These are phyloP conservation scores for Corylus americana DNA, from an alignment of 306 rosid genomes.

Conservation along the genomic window DNA sequence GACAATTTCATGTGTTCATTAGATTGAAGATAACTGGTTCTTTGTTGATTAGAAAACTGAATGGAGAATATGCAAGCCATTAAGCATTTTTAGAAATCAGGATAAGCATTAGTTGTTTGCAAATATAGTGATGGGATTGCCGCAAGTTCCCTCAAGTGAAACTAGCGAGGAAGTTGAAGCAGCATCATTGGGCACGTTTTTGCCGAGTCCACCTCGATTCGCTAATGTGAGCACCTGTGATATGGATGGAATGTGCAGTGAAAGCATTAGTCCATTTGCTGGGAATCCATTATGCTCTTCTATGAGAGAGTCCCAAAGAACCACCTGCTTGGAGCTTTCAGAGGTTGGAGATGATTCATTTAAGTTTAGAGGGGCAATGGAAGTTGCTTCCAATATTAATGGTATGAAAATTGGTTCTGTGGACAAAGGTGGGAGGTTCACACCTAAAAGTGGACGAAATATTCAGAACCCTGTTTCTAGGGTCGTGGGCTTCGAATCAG, in stretches of 20 bases:
- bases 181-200: conserved; percentile 44
- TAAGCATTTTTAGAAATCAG: conserved; percentile 20
- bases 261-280: conserved; percentile 35
- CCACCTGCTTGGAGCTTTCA: conserved; percentile 48
- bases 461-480: conserved; percentile 74
- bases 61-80: conserved; percentile 8
- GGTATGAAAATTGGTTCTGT: conserved; percentile 55
- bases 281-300: conserved; percentile 52
- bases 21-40: conserved; percentile 12
- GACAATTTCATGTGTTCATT: conserved; percentile 18
- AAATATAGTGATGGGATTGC: conserved; percentile 74
- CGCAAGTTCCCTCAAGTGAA: conserved; percentile 63
- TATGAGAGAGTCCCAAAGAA: conserved; percentile 53
- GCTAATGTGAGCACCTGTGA: conserved; percentile 56
- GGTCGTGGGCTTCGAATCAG: conserved; percentile 86
- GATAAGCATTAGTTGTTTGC: conserved; percentile 19
- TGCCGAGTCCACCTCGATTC: conserved; percentile 55
- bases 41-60: conserved; percentile 11
- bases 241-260: conserved; percentile 45
- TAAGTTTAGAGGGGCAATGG: conserved; percentile 49
- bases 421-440: conserved; percentile 39
- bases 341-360: conserved; percentile 42
- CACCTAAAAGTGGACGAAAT: conserved; percentile 47
- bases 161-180: conserved; percentile 52
- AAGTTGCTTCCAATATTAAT: conserved; percentile 67